A percentile compares a stretch with the other conserved stretches of the same genome.
phyloP scores from a whole-genome alignment of 192 early-diverging fungal genomes.

The Mortierella alpina region DNA sequence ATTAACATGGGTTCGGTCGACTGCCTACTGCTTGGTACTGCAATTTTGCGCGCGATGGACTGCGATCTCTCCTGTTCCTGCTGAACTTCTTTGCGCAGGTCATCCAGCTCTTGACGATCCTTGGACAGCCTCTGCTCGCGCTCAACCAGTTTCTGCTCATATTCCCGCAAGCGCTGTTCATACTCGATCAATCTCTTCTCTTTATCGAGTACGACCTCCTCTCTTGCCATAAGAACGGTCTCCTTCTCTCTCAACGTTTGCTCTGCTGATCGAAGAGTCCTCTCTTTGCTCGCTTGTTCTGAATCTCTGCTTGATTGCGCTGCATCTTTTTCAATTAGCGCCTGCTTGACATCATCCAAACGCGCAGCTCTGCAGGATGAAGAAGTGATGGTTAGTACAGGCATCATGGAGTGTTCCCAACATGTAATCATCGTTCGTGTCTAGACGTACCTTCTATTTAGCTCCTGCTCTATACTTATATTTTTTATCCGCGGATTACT shows the following conservation, averaged over 20 bases:
- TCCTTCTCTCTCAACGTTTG: slow-evolving; percentile 39
- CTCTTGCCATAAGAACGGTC: slow-evolving; percentile 9
- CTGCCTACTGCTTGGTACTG: neutral
- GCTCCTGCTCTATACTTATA: slow-evolving; percentile 6
- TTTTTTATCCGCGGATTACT: slow-evolving; percentile 39
- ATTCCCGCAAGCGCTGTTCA: neutral
- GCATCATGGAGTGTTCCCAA: neutral
- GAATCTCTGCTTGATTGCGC: slow-evolving; percentile 8
- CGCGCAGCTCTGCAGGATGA: slow-evolving; percentile 12
- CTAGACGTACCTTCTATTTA: slow-evolving; percentile 15
- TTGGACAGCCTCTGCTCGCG: slow-evolving; percentile 8
- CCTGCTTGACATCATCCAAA: neutral
- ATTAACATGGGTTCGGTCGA: slow-evolving; percentile 11
- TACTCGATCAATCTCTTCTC: slow-evolving; percentile 3
- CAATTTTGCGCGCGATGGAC: neutral
- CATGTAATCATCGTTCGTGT: no score
- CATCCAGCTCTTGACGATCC: slow-evolving; percentile 28
- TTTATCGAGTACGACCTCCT: slow-evolving; percentile 14
- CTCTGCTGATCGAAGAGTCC: slow-evolving; percentile 17
- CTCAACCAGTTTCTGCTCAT: neutral
- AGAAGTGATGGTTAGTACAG: neutral
- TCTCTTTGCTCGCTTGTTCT: neutral
- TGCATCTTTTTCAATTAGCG: slow-evolving; percentile 3
- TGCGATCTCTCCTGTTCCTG: slow-evolving; percentile 15
- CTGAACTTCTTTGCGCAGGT: slow-evolving; percentile 7